Conservation (phyloP, 148 eudicot species). For the Persicaria maculosa region DNA sequence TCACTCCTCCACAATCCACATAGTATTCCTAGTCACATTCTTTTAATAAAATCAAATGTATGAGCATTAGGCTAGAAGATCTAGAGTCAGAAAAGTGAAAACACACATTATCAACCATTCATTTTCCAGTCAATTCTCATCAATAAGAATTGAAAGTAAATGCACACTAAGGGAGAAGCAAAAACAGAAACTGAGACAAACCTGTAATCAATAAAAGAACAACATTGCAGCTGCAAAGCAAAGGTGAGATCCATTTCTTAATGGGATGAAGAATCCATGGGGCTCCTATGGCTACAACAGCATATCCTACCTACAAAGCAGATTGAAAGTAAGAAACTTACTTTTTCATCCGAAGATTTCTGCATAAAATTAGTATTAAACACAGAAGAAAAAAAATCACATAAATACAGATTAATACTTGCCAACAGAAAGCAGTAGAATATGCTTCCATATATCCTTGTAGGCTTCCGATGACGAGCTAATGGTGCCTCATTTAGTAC, state of each 20-base stretch:
- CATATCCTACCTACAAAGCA: slow-evolving; percentile 79
- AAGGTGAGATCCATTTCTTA: slow-evolving; percentile 37
- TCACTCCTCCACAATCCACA: neutral
- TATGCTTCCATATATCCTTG: slow-evolving; percentile 67
- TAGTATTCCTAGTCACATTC: neutral
- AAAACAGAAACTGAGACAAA: slow-evolving; percentile 16
- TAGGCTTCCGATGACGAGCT: slow-evolving; percentile 79
- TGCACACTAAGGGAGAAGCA: neutral
- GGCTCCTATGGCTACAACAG: slow-evolving; percentile 64
- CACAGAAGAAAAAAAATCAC: slow-evolving; percentile 6
- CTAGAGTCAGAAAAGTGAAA: neutral
- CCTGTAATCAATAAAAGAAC: slow-evolving; percentile 73
- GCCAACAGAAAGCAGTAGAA: slow-evolving; percentile 78
- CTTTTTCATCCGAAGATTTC: neutral
- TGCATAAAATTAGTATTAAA: neutral
- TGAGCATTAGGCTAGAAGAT: neutral
- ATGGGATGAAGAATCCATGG: slow-evolving; percentile 71
- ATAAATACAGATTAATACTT: slow-evolving; percentile 33
- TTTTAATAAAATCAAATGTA: neutral
- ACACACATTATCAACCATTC: neutral
- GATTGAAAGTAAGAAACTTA: slow-evolving; percentile 16
- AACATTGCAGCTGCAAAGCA: slow-evolving; percentile 87
- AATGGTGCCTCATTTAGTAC: slow-evolving; percentile 87
- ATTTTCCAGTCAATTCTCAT: neutral
- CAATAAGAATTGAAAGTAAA: neutral